A percentile compares a stretch with the other conserved stretches of the same genome.
These are phyloP conservation scores for Nakataea oryzae DNA, from an alignment of 2,329 filamentous ascomycete species.

Conservation along the genomic window DNA sequence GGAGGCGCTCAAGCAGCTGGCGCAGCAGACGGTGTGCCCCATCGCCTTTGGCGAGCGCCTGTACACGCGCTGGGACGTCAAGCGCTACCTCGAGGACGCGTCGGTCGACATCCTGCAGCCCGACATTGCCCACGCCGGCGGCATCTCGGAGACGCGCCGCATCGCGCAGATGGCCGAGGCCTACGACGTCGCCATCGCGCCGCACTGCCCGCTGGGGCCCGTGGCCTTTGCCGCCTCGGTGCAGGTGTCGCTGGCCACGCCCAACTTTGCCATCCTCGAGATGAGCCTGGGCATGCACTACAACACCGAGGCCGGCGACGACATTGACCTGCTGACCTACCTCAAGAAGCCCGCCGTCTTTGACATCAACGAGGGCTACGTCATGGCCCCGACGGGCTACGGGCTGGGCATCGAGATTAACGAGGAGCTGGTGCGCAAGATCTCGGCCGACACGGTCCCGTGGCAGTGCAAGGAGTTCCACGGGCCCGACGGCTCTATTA, in stretches of 20 bases:
- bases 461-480: constrained; percentile 48
- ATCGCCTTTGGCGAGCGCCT: constrained; percentile 57
- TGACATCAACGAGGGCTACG: constrained; percentile 45
- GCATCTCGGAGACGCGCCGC: constrained; percentile 52
- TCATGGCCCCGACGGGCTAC: constrained; percentile 38
- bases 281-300: constrained; percentile 65
- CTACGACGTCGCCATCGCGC: constrained; percentile 55
- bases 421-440: constrained; percentile 48
- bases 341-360: constrained; percentile 47
- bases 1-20: constrained; percentile 47
- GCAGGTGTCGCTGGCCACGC: constrained; percentile 43
- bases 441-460: constrained; percentile 35
- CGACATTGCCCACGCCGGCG: constrained; percentile 53
- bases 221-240: constrained; percentile 56
- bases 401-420: constrained; percentile 55
- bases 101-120: constrained; percentile 57
- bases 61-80: constrained; percentile 56
- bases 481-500: constrained; percentile 44
- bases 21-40: constrained; percentile 42
- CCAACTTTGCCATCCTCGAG: constrained; percentile 56
- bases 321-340: constrained; percentile 46
- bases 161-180: constrained; percentile 55
- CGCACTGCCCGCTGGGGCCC: constrained; percentile 56
- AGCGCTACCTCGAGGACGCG: constrained; percentile 49
- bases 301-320: constrained; percentile 40